phyloP scores from a whole-genome alignment of 306 rosid genomes.

The Rosa rugosa region DNA sequence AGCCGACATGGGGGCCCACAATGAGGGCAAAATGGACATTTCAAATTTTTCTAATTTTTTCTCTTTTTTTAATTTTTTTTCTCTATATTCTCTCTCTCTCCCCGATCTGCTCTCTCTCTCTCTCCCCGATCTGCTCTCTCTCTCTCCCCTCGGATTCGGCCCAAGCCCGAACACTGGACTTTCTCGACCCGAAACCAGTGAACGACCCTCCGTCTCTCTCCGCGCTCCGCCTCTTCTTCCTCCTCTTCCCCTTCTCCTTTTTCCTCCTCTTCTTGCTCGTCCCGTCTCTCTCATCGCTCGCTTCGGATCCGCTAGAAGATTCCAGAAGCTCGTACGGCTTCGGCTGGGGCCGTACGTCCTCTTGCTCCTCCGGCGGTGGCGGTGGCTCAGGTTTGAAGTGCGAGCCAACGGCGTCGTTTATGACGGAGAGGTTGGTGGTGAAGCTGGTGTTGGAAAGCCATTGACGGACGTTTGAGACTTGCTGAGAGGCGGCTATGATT shows the following conservation, averaged over 20 bases:
- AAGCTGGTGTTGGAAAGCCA: conserved; percentile 56
- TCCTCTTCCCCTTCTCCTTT: conserved; percentile 34
- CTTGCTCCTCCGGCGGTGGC: conserved; percentile 25
- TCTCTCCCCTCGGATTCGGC: conserved; percentile 60
- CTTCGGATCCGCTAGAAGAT: conserved; percentile 71
- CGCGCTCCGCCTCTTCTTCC: conserved; percentile 49
- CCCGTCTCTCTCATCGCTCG: conserved; percentile 26
- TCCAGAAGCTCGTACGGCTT: conserved; percentile 64
- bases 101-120: too few species aligned
- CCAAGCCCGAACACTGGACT: conserved; percentile 77
- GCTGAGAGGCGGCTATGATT: conserved; percentile 30
- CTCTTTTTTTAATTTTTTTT: too few species aligned
- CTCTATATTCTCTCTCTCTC: too few species aligned
- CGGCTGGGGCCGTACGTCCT: conserved; percentile 18
- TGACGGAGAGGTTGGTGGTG: conserved; percentile 60
- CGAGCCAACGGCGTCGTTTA: conserved; percentile 39
- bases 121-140: too few species aligned
- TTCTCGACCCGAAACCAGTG: conserved; percentile 55
- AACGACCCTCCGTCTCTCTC: conserved; percentile 39
- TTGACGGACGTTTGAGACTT: conserved; percentile 19
- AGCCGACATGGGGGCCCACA: too few species aligned
- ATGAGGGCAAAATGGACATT: too few species aligned
- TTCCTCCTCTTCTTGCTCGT: conserved; percentile 7
- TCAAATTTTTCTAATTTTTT: too few species aligned
- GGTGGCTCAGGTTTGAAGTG: conserved; percentile 19